phyloP scores from a whole-genome alignment of 192 early-diverging fungal species.

The Coemansia asiatica region DNA sequence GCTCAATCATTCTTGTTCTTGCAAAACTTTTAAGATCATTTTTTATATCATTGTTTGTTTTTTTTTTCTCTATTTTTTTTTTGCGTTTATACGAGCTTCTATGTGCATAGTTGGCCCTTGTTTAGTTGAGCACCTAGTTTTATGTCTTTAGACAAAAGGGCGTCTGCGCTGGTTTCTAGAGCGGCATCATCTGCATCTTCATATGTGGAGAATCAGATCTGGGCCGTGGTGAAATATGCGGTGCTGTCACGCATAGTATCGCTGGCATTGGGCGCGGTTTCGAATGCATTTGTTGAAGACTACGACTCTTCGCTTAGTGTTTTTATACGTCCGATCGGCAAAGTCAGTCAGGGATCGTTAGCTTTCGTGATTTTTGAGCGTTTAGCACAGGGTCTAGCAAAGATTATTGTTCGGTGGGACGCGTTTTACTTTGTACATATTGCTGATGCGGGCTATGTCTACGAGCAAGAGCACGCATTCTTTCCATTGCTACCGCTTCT shows the following conservation, averaged over 20 bases:
- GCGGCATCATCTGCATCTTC: background rate
- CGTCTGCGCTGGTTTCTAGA: background rate
- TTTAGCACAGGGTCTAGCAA: constrained; percentile 15
- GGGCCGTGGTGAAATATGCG: constrained; percentile 52
- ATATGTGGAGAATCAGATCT: constrained; percentile 15
- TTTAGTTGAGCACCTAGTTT: too few species aligned
- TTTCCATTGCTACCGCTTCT: constrained; percentile 76
- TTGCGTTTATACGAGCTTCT: too few species aligned
- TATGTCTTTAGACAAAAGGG: background rate
- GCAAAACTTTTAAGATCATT: too few species aligned
- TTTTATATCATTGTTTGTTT: too few species aligned
- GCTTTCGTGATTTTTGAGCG: background rate
- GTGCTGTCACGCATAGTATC: constrained; percentile 52
- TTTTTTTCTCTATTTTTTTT: too few species aligned
- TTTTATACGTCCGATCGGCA: constrained; percentile 1
- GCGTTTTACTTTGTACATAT: constrained; percentile 83
- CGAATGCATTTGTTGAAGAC: constrained; percentile 57
- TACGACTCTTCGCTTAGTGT: constrained; percentile 62
- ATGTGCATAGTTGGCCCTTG: too few species aligned
- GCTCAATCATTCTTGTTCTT: too few species aligned
- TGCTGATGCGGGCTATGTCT: constrained; percentile 73
- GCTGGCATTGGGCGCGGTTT: constrained; percentile 50
- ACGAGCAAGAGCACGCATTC: constrained; percentile 90
- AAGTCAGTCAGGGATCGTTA: background rate
- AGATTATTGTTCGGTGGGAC: constrained; percentile 83